Evolutionary conservation across 495 filamentous ascomycete species (phyloP), one percentile per base, ranked within the genome.

Genomic region (Echria macrotheca): DNA sequence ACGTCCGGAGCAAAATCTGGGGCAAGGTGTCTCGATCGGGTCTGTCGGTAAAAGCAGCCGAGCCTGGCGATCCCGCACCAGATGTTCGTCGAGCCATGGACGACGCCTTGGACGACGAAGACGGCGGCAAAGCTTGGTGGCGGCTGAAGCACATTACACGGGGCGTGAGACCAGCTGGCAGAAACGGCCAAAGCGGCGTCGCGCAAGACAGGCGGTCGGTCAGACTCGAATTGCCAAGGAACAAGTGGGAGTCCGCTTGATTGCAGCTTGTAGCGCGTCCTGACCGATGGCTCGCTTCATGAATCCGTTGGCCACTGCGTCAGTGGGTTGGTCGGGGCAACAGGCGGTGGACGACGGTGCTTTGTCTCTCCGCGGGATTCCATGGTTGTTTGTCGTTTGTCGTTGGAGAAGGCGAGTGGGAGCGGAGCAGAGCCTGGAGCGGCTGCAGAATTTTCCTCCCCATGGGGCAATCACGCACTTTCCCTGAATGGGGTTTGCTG

Each of bases 371-470:
- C 37, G 44, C 37, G 28, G 29, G 18, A 21, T 36, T 47, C 41
- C 26, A 31, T 11, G 17, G 12, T 24, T 15, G 25, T 22, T 32
- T 29, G 23, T n/a, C 23, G 47, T 50, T 29, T 50, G 38, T 32
- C 37, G 24, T 50, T 11, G 18, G 23, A 19, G 24, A 24, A 24
- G 11, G 19, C 17, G 14, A 25, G 23, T 24, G 23, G 15, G 44
- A 46, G 29, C 9, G 24, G 42, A 44, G 24, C 12, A 12, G 25
- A 44, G 40, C 33, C 22, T 38, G 46, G 46, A 38, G 33, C 46
- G 18, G 46, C 36, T n/a, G 25, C 46, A 48, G 35, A 48, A 17
- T 40, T 48, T 48, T 48, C 35, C 28, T 22, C 49, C 48, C 49
- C 28, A 21, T 25, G 49, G 49, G 41, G 19, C 21, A 32, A 14